A percentile compares a stretch with the other conserved stretches of the same genome.
Evolutionary conservation across 192 early-diverging fungal genomes (phyloP).

Genomic region (Umbelopsis sp.): DNA sequence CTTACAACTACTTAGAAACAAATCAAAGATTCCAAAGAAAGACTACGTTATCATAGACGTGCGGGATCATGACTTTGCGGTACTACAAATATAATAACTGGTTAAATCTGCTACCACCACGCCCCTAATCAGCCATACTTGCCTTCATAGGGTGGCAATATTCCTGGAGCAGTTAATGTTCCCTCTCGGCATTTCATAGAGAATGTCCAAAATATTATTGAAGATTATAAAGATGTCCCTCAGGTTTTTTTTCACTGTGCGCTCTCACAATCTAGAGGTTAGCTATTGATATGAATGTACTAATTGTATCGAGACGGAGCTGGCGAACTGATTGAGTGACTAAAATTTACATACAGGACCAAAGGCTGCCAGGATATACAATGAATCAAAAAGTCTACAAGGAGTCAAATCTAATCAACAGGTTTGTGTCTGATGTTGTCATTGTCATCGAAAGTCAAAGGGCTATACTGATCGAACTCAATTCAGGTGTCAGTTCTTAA

Average conservation of each 20-base stretch:
- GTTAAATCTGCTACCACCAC: no score
- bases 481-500: conserved; percentile 62
- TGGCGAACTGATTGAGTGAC: no score
- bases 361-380: conserved; percentile 68
- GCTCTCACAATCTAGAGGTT: conserved; percentile 76
- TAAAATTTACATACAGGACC: conserved; percentile 40
- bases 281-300: not conserved
- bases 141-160: conserved; percentile 70
- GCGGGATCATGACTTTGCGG: conserved; percentile 59
- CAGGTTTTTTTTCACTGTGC: conserved; percentile 86
- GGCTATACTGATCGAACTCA: not conserved
- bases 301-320: no score
- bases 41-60: conserved; percentile 83
- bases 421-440: not conserved
- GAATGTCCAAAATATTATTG: conserved; percentile 41
- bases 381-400: conserved; percentile 41
- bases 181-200: conserved; percentile 65
- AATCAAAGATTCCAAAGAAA: conserved; percentile 51
- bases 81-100: conserved; percentile 15
- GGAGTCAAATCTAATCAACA: conserved; percentile 26
- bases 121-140: no score
- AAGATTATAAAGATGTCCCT: conserved; percentile 60
- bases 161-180: conserved; percentile 74
- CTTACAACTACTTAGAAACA: conserved; percentile 56
- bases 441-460: not conserved